Base-by-base conservation (phyloP, 139 green algal species). In the Axilococcus clingmanii region DNA sequence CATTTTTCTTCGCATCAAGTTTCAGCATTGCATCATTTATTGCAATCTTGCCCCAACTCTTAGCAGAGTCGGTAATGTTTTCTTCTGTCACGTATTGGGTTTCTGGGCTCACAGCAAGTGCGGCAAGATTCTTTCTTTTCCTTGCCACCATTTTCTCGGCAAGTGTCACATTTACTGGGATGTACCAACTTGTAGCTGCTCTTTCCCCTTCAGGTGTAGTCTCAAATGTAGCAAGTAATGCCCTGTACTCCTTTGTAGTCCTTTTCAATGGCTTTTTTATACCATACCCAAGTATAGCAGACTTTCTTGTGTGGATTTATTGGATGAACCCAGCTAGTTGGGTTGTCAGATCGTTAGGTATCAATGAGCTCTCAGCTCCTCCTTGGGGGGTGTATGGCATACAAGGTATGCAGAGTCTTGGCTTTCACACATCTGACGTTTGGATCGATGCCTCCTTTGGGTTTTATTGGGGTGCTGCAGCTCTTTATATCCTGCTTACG, bases 81-180 rank as follows among this genome's bases (percentile, higher is more conserved):
- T 57, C 23, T 2, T 16, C 68, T 1, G 65, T 76, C 12, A 66
- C 76, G 3, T 91, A 91, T 65, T 89, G 78, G 57, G 66, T 76
- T 14, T 58, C 59, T 6, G 68, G 55, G 24, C 71, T 87, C 27
- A 43, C 30, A 5, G 23, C 32, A 15, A 59, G 38, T 6, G 49
- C 67, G 4, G 32, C 37, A 29, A 73, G 63, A 33, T 78, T 62
- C 40, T 78, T 78, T 37, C 33, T 51, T 31, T 78, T 66, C 40
- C 32, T 52, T 20, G 25, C 72, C 4, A 37, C 66, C 12, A 34
- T 30, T 5, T 72, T 28, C 28, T 45, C 38, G 16, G 24, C 29
- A 3, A 59, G 35, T 15, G 52, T 66, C 45, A 56, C 42, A 57
- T 61, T 69, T 52, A 50, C 57, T 5, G 45, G 57, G 23, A 52